A percentile compares a stretch with the other conserved stretches of the same genome.
phyloP scores from a whole-genome alignment of 208 protist species.

The Jaenimonas drosophilae region DNA sequence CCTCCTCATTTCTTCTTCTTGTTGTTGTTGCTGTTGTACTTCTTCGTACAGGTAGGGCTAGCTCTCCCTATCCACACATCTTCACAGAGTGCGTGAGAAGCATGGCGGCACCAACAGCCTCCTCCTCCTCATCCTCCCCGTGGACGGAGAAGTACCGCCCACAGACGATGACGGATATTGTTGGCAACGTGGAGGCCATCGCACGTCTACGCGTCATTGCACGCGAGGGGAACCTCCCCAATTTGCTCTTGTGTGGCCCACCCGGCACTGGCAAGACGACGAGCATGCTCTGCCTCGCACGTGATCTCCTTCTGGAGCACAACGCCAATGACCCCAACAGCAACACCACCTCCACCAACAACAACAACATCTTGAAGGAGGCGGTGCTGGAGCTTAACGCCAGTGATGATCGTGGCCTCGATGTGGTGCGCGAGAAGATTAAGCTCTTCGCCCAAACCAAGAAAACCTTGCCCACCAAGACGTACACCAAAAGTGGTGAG shows the following conservation, averaged over 20 bases:
- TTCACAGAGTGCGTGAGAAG: background rate
- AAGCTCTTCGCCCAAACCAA: constrained; percentile 97
- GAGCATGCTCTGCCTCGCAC: constrained; percentile 95
- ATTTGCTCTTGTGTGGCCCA: constrained; percentile 95
- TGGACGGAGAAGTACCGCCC: constrained; percentile 99
- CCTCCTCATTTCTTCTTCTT: constrained; percentile 5
- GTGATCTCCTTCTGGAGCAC: constrained; percentile 80
- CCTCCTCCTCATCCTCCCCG: constrained; percentile 31
- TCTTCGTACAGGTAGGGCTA: background rate
- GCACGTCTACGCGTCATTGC: constrained; percentile 93
- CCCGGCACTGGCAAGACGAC: constrained; percentile 97
- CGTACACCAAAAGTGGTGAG: constrained; percentile 10
- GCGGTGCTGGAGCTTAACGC: constrained; percentile 99
- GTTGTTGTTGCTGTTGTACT: background rate
- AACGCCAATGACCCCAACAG: constrained; percentile 6
- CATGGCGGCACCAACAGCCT: background rate
- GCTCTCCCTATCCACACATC: constrained; percentile 2
- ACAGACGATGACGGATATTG: constrained; percentile 92
- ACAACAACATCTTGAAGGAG: constrained; percentile 73
- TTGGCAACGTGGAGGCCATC: constrained; percentile 98
- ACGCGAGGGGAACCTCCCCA: constrained; percentile 96
- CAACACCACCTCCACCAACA: constrained; percentile 1
- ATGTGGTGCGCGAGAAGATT: constrained; percentile 97
- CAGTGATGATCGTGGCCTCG: constrained; percentile 98
- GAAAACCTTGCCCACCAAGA: constrained; percentile 80